Percentiles rank a stretch among this genome's conserved stretches.
Evolutionary conservation across 129 eudicot genomes (phyloP).

Genomic region (Smallanthus sonchifolius): DNA sequence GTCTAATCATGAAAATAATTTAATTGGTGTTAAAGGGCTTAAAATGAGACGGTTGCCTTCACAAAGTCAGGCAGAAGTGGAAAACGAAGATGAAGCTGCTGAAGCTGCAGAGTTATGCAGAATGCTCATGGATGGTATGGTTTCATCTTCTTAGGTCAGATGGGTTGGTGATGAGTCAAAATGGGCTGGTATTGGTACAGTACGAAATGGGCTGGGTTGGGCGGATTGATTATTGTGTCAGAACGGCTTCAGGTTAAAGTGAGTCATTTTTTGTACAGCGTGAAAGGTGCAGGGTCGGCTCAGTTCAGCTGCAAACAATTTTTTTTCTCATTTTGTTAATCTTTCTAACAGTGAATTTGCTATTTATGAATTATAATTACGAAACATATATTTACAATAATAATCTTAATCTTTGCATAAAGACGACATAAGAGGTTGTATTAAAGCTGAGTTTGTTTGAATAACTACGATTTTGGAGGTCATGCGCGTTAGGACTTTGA

Average conservation of each 20-base stretch:
- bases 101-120: conserved; percentile 95
- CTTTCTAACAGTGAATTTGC: neutral
- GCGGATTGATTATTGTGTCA: neutral
- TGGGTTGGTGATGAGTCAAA: neutral
- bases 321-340: neutral
- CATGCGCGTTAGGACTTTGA: neutral
- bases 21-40: conserved; percentile 75
- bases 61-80: conserved; percentile 84
- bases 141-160: conserved; percentile 3
- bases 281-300: neutral
- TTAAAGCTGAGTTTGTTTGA: neutral
- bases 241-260: neutral
- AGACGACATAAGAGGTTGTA: neutral
- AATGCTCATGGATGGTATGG: conserved; percentile 94
- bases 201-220: no score
- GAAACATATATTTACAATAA: neutral
- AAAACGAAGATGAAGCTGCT: conserved; percentile 93
- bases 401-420: neutral
- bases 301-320: neutral
- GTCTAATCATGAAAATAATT: conserved; percentile 51
- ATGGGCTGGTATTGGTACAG: neutral
- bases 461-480: neutral
- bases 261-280: neutral
- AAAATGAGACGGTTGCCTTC: conserved; percentile 86
- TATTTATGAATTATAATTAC: neutral